Percentiles rank a stretch among this genome's conserved stretches.
phyloP scores from a whole-genome alignment of 768 basidiomycete genomes.

The Scleroderma bovista region DNA sequence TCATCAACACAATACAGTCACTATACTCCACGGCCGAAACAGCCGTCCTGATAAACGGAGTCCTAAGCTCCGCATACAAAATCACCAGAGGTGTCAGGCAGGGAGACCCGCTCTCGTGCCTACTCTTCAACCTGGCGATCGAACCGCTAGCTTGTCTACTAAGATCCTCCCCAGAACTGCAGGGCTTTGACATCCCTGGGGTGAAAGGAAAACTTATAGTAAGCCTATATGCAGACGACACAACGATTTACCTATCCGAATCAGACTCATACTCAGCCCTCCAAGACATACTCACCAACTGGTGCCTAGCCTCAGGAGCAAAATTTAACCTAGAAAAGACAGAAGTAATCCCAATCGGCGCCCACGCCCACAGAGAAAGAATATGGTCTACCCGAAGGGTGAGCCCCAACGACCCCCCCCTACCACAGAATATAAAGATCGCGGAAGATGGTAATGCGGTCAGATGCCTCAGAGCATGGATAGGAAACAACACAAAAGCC shows the following conservation, averaged over 20 bases:
- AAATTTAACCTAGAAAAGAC: neutral
- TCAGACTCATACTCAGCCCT: neutral
- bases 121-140: neutral
- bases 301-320: neutral
- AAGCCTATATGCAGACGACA: neutral
- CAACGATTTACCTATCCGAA: neutral
- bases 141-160: neutral
- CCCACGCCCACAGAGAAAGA: neutral
- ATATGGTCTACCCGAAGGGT: neutral
- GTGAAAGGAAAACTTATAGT: neutral
- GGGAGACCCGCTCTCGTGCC: neutral
- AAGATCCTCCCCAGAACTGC: neutral
- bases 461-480: neutral
- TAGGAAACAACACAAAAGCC: neutral
- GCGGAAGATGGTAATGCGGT: neutral
- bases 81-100: too few relatives aligned
- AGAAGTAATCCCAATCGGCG: neutral
- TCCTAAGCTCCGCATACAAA: constrained; percentile 8
- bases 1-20: constrained; percentile 16
- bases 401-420: neutral
- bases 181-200: neutral
- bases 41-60: constrained; percentile 30
- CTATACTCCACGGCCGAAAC: constrained; percentile 28
- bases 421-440: neutral
- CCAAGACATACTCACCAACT: neutral